Conservation (phyloP, 2,329 filamentous ascomycete genomes). For the Pseudonectria foliicola region DNA sequence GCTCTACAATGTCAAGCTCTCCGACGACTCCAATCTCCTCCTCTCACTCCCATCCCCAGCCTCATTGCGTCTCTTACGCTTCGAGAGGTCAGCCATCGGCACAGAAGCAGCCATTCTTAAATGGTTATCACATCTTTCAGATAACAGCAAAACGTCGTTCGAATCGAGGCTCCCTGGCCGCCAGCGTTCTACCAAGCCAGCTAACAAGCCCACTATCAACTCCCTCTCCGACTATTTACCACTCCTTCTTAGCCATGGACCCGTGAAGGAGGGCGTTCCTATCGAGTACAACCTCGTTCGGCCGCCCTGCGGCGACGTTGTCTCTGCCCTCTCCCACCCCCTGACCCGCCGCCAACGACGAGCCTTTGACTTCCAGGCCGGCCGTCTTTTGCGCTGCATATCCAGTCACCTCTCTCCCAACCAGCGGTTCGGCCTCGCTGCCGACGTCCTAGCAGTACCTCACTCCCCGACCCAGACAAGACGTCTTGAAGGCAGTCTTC, state of each 20-base stretch:
- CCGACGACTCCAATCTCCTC: conserved; percentile 33
- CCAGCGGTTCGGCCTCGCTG: conserved; percentile 37
- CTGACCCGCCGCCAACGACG: conserved; percentile 29
- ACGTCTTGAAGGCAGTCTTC: conserved; percentile 17
- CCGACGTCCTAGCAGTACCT: conserved; percentile 19
- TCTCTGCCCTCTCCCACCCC: conserved; percentile 29
- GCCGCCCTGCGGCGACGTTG: conserved; percentile 29
- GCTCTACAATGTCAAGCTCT: conserved; percentile 35
- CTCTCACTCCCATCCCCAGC: conserved; percentile 37
- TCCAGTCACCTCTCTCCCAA: conserved; percentile 38
- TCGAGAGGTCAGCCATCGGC: conserved; percentile 36
- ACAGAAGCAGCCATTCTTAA: conserved; percentile 39
- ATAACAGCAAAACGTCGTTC: conserved; percentile 3
- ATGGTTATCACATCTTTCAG: conserved; percentile 32
- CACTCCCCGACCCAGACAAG: conserved; percentile 7
- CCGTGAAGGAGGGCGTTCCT: conserved; percentile 19
- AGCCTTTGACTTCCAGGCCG: conserved; percentile 39
- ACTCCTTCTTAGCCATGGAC: conserved; percentile 32
- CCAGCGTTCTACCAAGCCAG: background rate
- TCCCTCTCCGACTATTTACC: conserved; percentile 31
- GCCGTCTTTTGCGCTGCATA: conserved; percentile 38
- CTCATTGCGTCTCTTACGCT: conserved; percentile 39
- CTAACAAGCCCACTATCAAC: conserved; percentile 2
- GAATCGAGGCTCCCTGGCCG: conserved; percentile 2
- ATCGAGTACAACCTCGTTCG: conserved; percentile 38